Evolutionary conservation across 2,329 filamentous ascomycete genomes (phyloP).

Genomic region (Xylaria digitata): DNA sequence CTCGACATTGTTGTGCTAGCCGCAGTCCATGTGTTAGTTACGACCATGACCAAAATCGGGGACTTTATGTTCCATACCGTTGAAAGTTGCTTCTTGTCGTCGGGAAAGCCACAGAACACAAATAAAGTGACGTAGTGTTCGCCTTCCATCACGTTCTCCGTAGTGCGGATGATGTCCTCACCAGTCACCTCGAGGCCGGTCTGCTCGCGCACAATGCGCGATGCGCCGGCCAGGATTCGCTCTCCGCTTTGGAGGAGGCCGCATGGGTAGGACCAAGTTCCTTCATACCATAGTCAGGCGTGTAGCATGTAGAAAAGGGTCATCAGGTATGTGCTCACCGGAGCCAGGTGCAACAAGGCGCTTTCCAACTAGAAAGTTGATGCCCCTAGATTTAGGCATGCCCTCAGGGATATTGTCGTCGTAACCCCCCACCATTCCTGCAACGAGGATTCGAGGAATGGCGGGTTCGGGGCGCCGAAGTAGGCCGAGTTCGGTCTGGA

Average conservation of each 20-base stretch:
- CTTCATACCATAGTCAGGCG: constrained; percentile 21
- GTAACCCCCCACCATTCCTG: constrained; percentile 16
- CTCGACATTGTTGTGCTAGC: constrained; percentile 5
- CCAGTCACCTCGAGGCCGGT: constrained; percentile 22
- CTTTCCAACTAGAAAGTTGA: constrained; percentile 25
- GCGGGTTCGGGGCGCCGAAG: constrained; percentile 1
- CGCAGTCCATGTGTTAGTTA: constrained; percentile 9
- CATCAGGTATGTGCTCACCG: constrained; percentile 18
- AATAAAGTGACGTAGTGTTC: constrained; percentile 26
- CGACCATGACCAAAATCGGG: neutral
- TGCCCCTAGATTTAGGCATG: constrained; percentile 4
- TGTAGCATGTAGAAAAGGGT: neutral
- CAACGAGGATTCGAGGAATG: constrained; percentile 17
- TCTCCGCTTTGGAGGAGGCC: constrained; percentile 23
- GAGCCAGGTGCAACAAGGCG: constrained; percentile 22
- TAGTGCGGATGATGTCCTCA: constrained; percentile 22
- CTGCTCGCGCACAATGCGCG: constrained; percentile 23
- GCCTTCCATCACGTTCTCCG: constrained; percentile 23
- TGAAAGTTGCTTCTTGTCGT: neutral
- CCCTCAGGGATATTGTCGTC: constrained; percentile 6
- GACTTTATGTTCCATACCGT: constrained; percentile 7
- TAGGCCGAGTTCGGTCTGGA: constrained; percentile 8
- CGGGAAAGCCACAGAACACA: constrained; percentile 19
- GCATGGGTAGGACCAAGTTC: constrained; percentile 26
- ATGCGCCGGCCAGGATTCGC: constrained; percentile 13